Base-by-base conservation (phyloP, 1,139 yeast species). In the Yamadazyma membranifaciens region DNA sequence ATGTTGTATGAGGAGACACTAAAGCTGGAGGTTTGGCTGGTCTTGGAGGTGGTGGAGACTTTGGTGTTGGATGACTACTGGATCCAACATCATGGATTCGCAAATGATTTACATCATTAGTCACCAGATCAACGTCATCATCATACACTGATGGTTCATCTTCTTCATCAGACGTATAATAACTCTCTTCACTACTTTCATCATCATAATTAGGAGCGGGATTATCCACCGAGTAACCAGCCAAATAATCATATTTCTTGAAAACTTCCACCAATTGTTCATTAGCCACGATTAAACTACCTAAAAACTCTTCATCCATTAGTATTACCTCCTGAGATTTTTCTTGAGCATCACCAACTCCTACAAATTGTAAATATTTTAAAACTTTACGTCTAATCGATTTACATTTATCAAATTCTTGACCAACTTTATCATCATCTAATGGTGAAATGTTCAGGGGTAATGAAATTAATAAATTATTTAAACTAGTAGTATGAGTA, bases 231-330 rank as follows among this genome's bases (percentile, higher is more conserved):
- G 65, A 53, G 43, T 65, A 65, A 2, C 78, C 77, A 32, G 73
- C 62, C 42, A 63, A 58, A 2, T 49, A 42, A 47, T 91, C 96
- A 58, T 81, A 89, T 45, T 70, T 64, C 52, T 82, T 80, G 54
- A 92, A 73, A 0, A 89, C 83, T 4, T 68, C 69, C 9, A 92
- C 95, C 47, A 92, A 73, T 55, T 85, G 91, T 54, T 92, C 98
- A 58, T 92, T 92, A 37, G 96, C 95, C 48, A 80, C 84, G 45
- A 92, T 79, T 50, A 92, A 72, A 38, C 91, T 77, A 9, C 97
- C 98, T 51, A 92, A 66, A 49, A 83, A 85, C 56, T 87, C 96
- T 49, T 89, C 97, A 42, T 81, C 77, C 62, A 69, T 58, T 3
- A 59, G 62, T 12, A 56, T 47, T 2, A 60, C 60, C 41, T 59